Base-by-base conservation (phyloP, 768 basidiomycete genomes). In the Pisolithus sp. region DNA sequence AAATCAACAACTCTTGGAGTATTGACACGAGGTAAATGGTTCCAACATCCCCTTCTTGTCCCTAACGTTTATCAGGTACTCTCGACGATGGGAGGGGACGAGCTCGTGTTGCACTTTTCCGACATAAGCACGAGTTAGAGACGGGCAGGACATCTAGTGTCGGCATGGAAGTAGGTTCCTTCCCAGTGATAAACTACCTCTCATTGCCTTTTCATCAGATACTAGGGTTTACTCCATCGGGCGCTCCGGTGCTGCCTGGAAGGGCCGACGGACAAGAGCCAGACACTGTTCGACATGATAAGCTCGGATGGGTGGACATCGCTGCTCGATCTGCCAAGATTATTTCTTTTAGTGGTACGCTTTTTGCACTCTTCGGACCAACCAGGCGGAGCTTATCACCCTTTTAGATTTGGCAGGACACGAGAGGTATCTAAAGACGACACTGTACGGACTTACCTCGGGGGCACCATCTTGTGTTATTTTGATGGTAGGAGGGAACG, bases 91-190 rank as follows among this genome's bases (percentile, higher is more conserved):
- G 89, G 24, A 73, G 86, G 66, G 88, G 86, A 1, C 79, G 81
- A 46, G 87, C 88, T 0, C 87, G 95, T 48, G 87, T 97, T 5
- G 83, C 85, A 4, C 72, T 99, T 7, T 98, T 98, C 69, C 77
- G 95, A 50, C 96, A 99, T 66, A 96, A 97, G 66, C 96, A 99
- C 62, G 96, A 99, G 69, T 76, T 97, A 49, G 96, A 98, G 71
- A 93, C 88, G 18, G 95, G 95, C 6, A 75, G 96, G 47, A 99
- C 96, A 0, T 93, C 89, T 21, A 92, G 89, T 54, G 91, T 98
- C 40, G 96, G 96, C 20, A 94, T 96, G 86, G 96, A 99, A 78
- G 92, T 93, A 55, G 52, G 76, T 53, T n/a, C 49, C 21, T 12
- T 6, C 30, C 24, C 8, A 36, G n/a, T 2, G 20, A n/a, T 39